Evolutionary conservation across 192 early-diverging fungal species (phyloP).

Genomic region (Neocallimastix lanati): DNA sequence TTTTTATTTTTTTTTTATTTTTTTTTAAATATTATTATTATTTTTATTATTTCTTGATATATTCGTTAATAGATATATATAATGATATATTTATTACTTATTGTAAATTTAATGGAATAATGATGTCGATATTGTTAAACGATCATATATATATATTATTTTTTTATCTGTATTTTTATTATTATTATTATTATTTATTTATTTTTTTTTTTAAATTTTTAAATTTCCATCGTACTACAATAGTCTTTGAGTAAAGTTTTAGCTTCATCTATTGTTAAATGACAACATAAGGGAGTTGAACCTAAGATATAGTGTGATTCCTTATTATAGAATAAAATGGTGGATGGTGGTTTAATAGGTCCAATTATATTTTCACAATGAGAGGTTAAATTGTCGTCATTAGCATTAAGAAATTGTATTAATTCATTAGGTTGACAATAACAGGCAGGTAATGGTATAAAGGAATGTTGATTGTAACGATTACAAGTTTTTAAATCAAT

Average conservation of each 20-base stretch:
- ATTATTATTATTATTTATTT: no score
- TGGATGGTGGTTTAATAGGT: neutral
- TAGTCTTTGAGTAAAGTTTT: neutral
- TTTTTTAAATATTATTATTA: no score
- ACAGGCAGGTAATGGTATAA: neutral
- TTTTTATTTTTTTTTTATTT: no score
- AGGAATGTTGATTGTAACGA: neutral
- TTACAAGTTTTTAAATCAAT: neutral
- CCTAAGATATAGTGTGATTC: neutral
- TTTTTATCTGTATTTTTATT: no score
- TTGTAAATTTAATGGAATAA: no score
- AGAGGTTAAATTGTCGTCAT: neutral
- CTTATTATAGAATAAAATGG: neutral
- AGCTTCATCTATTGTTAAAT: neutral
- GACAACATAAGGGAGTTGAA: neutral
- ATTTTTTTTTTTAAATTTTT: no score
- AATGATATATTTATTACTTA: no score
- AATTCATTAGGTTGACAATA: neutral
- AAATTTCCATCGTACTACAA: neutral
- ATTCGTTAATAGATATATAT: no score
- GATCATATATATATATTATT: no score
- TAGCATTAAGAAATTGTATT: neutral
- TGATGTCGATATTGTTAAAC: no score
- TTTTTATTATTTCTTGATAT: no score
- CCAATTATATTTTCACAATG: neutral